Evolutionary conservation across 2,329 filamentous ascomycete species (phyloP).

Genomic region (Fusarium papillatum): DNA sequence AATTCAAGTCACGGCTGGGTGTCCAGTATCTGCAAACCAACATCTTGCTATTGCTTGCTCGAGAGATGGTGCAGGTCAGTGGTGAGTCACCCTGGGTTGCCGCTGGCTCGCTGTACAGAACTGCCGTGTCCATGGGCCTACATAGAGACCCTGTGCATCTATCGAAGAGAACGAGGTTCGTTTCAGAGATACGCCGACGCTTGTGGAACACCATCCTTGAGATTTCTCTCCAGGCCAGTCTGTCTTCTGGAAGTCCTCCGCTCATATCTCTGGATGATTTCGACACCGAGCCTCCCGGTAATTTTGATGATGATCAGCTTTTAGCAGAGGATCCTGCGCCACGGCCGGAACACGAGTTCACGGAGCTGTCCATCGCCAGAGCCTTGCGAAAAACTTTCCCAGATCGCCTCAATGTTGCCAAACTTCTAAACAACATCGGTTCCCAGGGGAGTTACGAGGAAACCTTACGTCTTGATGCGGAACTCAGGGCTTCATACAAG

Average conservation of each 20-base stretch:
- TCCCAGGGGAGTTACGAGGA: constrained; percentile 57
- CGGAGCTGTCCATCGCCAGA: constrained; percentile 56
- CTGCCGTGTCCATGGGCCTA: constrained; percentile 63
- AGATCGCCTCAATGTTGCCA: constrained; percentile 56
- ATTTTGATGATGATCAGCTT: constrained; percentile 65
- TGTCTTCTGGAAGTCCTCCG: constrained; percentile 60
- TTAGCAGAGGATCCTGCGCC: constrained; percentile 45
- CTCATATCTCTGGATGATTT: constrained; percentile 60
- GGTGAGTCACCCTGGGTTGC: constrained; percentile 63
- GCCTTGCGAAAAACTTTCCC: constrained; percentile 58
- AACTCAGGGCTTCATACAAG: constrained; percentile 59
- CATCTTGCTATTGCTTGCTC: constrained; percentile 59
- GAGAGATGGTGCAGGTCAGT: constrained; percentile 53
- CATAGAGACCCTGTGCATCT: constrained; percentile 62
- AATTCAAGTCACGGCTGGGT: constrained; percentile 64
- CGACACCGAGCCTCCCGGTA: constrained; percentile 62
- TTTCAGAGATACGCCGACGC: constrained; percentile 62
- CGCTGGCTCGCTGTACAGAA: constrained; percentile 58
- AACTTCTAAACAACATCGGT: constrained; percentile 58
- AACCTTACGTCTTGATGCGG: constrained; percentile 57
- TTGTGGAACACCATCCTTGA: constrained; percentile 68
- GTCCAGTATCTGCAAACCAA: constrained; percentile 64
- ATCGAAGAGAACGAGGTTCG: constrained; percentile 50
- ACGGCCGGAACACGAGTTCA: constrained; percentile 52
- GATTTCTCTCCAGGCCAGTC: constrained; percentile 58